Conservation (phyloP, 2,329 filamentous ascomycete genomes). For the Neonectria sp. region DNA sequence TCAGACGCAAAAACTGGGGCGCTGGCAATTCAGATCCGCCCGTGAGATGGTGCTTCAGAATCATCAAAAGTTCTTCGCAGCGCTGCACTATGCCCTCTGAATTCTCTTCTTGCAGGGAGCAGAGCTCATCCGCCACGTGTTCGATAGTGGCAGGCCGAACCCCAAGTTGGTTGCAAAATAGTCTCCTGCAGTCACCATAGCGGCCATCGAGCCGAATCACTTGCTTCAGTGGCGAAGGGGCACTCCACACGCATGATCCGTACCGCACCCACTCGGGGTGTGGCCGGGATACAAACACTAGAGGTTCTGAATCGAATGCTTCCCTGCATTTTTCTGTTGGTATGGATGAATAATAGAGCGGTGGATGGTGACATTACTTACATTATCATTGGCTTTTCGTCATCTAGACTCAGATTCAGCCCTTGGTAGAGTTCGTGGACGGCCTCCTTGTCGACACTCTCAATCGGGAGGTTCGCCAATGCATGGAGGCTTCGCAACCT, state of each 20-base stretch:
- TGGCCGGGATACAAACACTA: constrained; percentile 20
- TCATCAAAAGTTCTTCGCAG: constrained; percentile 16
- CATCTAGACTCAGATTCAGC: neutral
- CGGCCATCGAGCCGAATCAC: constrained; percentile 15
- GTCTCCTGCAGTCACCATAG: constrained; percentile 21
- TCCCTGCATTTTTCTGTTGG: neutral
- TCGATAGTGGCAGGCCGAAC: constrained; percentile 2
- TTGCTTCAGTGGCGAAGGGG: constrained; percentile 15
- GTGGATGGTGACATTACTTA: neutral
- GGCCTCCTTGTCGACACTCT: constrained; percentile 11
- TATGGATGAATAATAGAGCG: neutral
- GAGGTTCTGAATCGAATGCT: constrained; percentile 7
- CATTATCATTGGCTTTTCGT: neutral
- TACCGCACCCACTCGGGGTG: constrained; percentile 15
- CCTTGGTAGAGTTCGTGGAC: constrained; percentile 18
- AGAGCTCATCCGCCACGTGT: constrained; percentile 23
- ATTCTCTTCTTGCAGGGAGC: neutral
- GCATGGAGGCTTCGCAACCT: constrained; percentile 17
- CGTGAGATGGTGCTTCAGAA: neutral
- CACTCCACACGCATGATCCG: constrained; percentile 24
- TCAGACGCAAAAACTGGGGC: neutral
- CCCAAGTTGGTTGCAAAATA: constrained; percentile 18
- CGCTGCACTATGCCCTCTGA: constrained; percentile 1
- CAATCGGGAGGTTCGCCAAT: constrained; percentile 3
- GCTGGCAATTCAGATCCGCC: neutral